A percentile compares a stretch with the other conserved stretches of the same genome.
These are phyloP conservation scores for Artemisia tridentata DNA, from an alignment of 129 eudicot genomes.

Conservation along the genomic window DNA sequence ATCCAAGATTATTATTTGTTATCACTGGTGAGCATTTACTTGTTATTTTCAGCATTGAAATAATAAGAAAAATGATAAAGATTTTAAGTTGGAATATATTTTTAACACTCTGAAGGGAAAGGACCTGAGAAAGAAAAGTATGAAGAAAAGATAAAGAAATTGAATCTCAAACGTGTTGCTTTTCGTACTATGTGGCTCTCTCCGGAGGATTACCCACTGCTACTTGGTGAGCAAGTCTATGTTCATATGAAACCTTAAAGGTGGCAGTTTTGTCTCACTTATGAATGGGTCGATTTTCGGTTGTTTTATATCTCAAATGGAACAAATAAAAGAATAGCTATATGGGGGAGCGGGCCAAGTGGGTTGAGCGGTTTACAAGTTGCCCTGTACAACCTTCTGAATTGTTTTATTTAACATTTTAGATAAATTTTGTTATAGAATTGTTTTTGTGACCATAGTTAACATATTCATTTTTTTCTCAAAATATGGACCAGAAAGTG, in stretches of 20 bases:
- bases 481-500: background rate
- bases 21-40: conserved; percentile 66
- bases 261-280: background rate
- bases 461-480: background rate
- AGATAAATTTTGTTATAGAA: background rate
- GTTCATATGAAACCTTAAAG: background rate
- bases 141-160: conserved; percentile 67
- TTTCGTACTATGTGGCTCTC: conserved; percentile 95
- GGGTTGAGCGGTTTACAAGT: background rate
- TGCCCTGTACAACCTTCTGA: background rate
- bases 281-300: background rate
- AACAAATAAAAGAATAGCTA: background rate
- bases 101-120: conserved; percentile 55
- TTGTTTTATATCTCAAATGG: background rate
- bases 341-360: background rate
- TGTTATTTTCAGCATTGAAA: background rate
- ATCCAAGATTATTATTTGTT: conserved; percentile 79
- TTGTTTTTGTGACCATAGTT: background rate
- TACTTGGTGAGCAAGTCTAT: conserved; percentile 61
- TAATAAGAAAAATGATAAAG: background rate
- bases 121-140: conserved; percentile 94
- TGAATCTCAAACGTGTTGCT: conserved; percentile 83
- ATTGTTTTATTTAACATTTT: background rate
- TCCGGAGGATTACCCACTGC: conserved; percentile 92
- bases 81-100: conserved; percentile 18